A percentile compares a stretch with the other conserved stretches of the same genome.
Evolutionary conservation across 2,329 filamentous ascomycete genomes (phyloP).

Genomic region (Dothidotthia symphoricarpi): DNA sequence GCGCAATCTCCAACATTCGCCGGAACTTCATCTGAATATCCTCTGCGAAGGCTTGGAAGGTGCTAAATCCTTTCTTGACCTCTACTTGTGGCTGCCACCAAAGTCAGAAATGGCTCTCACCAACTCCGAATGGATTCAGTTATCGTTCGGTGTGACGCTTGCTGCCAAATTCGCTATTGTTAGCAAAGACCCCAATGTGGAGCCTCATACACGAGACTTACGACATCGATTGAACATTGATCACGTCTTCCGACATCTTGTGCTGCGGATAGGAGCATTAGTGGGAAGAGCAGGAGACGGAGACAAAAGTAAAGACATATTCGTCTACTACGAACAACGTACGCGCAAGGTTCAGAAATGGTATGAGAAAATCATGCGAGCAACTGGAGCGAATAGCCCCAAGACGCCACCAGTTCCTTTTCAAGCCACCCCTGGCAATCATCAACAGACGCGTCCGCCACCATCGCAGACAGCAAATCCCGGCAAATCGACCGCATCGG

Average conservation of each 20-base stretch:
- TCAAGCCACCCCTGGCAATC: conserved; percentile 1
- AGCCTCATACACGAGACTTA: conserved; percentile 25
- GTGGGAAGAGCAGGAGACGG: conserved; percentile 21
- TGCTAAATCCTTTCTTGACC: conserved; percentile 32
- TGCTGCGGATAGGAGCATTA: conserved; percentile 26
- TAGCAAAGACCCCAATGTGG: conserved; percentile 23
- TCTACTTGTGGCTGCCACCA: conserved; percentile 38
- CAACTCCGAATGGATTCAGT: conserved; percentile 44
- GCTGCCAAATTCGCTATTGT: conserved; percentile 33
- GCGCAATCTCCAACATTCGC: conserved; percentile 27
- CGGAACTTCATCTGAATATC: conserved; percentile 25
- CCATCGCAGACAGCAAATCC: not conserved
- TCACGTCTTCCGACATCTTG: conserved; percentile 27
- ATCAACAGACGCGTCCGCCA: conserved; percentile 4
- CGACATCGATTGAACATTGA: conserved; percentile 30
- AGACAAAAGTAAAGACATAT: conserved; percentile 28
- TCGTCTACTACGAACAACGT: conserved; percentile 26
- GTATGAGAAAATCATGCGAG: conserved; percentile 29
- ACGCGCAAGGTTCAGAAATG: conserved; percentile 30
- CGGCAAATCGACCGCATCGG: conserved; percentile 1
- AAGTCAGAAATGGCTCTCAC: conserved; percentile 39
- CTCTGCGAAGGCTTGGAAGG: conserved; percentile 24
- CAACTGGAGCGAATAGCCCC: conserved; percentile 16
- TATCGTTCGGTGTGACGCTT: conserved; percentile 38
- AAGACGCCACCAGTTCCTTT: conserved; percentile 3